Evolutionary conservation across 306 rosid species (phyloP), one percentile per base, ranked within the genome.

Genomic region (Cicer cuneatum): DNA sequence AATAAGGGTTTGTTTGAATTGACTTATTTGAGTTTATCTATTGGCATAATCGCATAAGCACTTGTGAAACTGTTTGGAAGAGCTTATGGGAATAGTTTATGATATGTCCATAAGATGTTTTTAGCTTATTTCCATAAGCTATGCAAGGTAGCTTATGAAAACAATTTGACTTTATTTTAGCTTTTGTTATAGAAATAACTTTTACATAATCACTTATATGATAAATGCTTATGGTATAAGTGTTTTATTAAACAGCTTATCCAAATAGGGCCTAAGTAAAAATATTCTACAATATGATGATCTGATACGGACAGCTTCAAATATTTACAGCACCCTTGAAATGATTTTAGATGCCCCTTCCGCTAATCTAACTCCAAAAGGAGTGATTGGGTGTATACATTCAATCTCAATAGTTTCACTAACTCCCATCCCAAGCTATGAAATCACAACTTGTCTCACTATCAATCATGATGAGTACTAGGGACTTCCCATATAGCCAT

Each of bases 301-400:
- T 37, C 10, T 48, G 51, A 61, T 18, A 8, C 21, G 0, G 10
- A 7, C 35, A 8, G 7, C 48, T 45, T 73, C 39, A 46, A 69
- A 15, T 69, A 11, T 49, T 69, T 10, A 15, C 46, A 9, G 48
- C 19, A 15, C 7, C 18, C 51, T 15, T 52, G 39, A 39, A 43
- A 51, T 57, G 6, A 29, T 69, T 48, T 68, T 14, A 7, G 1
- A 15, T 37, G 62, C 39, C 37, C 6, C 40, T 35, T 1, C 35
- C 74, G 5, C 37, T 49, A 69, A 69, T 49, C 46, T 33, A 67
- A 69, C 73, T 69, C 60, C 15, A 8, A 42, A 59, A 59, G 51
- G 39, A 37, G 41, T 73, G 19, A 41, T 47, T 61, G 10, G 24
- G 33, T 29, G 19, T 29, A 60, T 73, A 37, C 40, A 61, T 58